Conservation (phyloP, 208 protist genomes). For the Leishmania gerbilli region DNA sequence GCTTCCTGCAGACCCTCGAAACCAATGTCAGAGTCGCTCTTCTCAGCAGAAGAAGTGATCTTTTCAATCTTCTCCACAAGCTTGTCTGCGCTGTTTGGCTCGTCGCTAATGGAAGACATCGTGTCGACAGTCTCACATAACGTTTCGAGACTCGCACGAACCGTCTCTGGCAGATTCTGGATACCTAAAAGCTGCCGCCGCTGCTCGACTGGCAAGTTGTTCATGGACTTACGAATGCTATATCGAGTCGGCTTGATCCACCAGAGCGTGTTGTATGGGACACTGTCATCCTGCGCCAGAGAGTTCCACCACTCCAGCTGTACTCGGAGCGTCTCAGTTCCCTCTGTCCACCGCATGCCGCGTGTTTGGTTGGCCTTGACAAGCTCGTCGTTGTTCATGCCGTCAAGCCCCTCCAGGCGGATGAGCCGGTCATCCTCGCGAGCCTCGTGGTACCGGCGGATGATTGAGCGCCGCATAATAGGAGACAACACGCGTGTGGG, state of each 20-base stretch:
- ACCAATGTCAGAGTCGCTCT: slow-evolving; percentile 74
- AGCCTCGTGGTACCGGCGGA: slow-evolving; percentile 78
- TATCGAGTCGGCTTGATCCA: slow-evolving; percentile 90
- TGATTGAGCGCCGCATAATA: slow-evolving; percentile 66
- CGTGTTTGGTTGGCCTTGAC: slow-evolving; percentile 85
- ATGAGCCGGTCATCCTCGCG: slow-evolving; percentile 87
- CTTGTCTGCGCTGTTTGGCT: slow-evolving; percentile 66
- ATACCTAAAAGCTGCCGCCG: slow-evolving; percentile 88
- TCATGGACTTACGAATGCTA: slow-evolving; percentile 86
- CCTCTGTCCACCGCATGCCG: slow-evolving; percentile 90
- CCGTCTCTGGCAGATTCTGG: slow-evolving; percentile 81
- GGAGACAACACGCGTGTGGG: slow-evolving; percentile 63
- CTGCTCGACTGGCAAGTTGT: slow-evolving; percentile 75
- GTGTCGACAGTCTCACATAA: slow-evolving; percentile 85
- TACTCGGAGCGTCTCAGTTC: slow-evolving; percentile 75
- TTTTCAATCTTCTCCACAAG: slow-evolving; percentile 78
- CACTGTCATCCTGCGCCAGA: slow-evolving; percentile 70
- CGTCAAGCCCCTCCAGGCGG: slow-evolving; percentile 77
- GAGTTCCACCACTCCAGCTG: slow-evolving; percentile 90
- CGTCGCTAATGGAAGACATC: slow-evolving; percentile 54
- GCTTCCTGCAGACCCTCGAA: slow-evolving; percentile 66
- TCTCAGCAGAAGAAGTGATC: slow-evolving; percentile 76
- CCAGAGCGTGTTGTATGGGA: slow-evolving; percentile 91
- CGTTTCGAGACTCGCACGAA: slow-evolving; percentile 82
- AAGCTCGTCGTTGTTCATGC: slow-evolving; percentile 78